Base-by-base conservation (phyloP, 345 rosid genomes). In the Bruguiera gymnorhiza region DNA sequence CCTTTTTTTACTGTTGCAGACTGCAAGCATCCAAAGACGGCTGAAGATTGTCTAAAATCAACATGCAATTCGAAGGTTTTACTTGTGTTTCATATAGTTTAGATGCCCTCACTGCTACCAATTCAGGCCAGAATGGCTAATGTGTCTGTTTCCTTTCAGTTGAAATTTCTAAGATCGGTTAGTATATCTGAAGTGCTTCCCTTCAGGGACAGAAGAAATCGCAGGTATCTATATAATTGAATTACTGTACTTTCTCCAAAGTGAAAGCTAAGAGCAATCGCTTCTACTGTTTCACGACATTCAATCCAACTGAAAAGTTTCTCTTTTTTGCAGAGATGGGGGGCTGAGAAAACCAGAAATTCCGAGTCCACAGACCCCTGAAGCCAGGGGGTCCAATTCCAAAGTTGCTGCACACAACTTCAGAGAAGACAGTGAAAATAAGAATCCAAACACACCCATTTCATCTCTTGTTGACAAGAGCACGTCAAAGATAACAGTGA, bases 21-120 rank as follows among this genome's bases (percentile, higher is more conserved):
- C 59, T 78, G 75, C 70, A 78, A 70, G 60, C 82, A 78, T 70
- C 73, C 75, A 0, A 70, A 67, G 27, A 50, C 26, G 18, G 54
- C 10, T 4, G 78, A 58, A 62, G 82, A 63, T 78, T 67, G 48
- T 62, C 57, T 46, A 30, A 74, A 67, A 74, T 54, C 69, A 30
- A 74, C 70, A 48, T 70, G 26, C 10, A 31, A 32, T 2, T 70
- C 68, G 2, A 78, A 78, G 77, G 81, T 75, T 30, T 8, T 29
- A 43, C 50, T 43, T 43, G 50, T 43, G 16, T 43, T 39, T 39
- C 48, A 11, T 10, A 2, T 39, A 39, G 13, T 39, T 43, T 43
- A 3, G 50, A 43, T 43, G 18, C 50, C 50, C 16, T 43, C 50
- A 43, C 50, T 13, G 16, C 18, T 18, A 43, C 50, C 16, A 43